Conservation (phyloP, 257 asterid species). For the Pogostemon cablin region DNA sequence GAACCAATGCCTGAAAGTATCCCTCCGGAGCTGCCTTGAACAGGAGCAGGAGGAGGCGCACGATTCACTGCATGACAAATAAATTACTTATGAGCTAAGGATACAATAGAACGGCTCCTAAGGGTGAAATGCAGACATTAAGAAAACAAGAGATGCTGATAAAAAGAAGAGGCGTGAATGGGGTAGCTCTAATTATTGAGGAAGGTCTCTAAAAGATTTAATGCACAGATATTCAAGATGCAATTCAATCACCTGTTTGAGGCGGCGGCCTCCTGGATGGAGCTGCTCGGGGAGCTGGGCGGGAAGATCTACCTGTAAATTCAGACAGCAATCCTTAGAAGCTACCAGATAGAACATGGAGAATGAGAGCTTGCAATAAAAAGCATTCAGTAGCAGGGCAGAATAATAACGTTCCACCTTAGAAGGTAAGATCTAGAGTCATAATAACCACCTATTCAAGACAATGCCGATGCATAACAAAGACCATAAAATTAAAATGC, state of each 20-base stretch:
- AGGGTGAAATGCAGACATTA: not conserved
- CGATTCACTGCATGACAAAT: conserved; percentile 44
- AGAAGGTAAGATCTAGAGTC: conserved; percentile 1
- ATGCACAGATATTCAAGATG: not conserved
- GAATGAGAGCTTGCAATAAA: not conserved
- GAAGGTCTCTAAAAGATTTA: not conserved
- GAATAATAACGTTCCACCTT: not conserved
- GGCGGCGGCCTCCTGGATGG: conserved; percentile 61
- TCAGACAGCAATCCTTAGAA: not conserved
- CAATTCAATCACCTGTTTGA: conserved; percentile 44
- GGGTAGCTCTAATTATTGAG: not conserved
- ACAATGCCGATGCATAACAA: too few species aligned
- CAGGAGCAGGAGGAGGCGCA: conserved; percentile 87
- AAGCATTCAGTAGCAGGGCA: not conserved
- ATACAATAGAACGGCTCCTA: not conserved
- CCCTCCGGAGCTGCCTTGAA: conserved; percentile 66
- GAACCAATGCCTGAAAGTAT: conserved; percentile 63
- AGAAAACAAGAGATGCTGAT: not conserved
- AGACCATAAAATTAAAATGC: not conserved
- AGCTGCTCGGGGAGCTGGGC: conserved; percentile 76
- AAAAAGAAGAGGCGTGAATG: not conserved
- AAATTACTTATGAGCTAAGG: conserved; percentile 4
- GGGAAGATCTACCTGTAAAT: conserved; percentile 78
- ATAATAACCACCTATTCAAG: not conserved
- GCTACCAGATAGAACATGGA: not conserved